Conservation (phyloP, 306 rosid genomes). For the Casuarina glauca region DNA sequence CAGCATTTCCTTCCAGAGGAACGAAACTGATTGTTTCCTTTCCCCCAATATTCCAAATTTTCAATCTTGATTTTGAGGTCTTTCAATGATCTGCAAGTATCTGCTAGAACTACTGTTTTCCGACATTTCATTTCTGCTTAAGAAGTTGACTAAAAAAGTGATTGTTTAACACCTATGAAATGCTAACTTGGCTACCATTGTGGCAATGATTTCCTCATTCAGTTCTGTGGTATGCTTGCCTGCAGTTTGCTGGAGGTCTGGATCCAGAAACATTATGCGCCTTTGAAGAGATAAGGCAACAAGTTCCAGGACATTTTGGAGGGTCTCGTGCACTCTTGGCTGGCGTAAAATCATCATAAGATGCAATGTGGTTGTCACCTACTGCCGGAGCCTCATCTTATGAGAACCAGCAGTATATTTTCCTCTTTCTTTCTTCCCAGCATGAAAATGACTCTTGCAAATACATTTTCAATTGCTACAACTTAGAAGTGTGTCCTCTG, state of each 20-base stretch:
- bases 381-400: slow-evolving; percentile 24
- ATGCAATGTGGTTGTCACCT: slow-evolving; percentile 21
- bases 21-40: neutral
- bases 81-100: neutral
- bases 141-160: neutral
- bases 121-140: neutral
- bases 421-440: slow-evolving; percentile 19
- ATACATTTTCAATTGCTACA: slow-evolving; percentile 12
- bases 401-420: slow-evolving; percentile 27
- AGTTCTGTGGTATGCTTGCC: slow-evolving; percentile 12
- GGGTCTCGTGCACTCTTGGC: slow-evolving; percentile 62
- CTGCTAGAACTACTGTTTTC: neutral
- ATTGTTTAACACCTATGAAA: neutral
- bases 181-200: neutral
- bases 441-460: slow-evolving; percentile 5
- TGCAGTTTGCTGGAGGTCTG: slow-evolving; percentile 92
- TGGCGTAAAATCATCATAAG: slow-evolving; percentile 56
- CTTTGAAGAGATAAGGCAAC: slow-evolving; percentile 78
- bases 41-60: neutral
- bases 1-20: neutral
- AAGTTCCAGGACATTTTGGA: slow-evolving; percentile 51
- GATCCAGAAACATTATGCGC: slow-evolving; percentile 88
- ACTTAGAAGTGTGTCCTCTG: neutral
- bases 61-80: neutral
- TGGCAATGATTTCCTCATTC: slow-evolving; percentile 1